Evolutionary conservation across 108 stramenopile species (phyloP).

Genomic region (Discostella pseudostelligera): DNA sequence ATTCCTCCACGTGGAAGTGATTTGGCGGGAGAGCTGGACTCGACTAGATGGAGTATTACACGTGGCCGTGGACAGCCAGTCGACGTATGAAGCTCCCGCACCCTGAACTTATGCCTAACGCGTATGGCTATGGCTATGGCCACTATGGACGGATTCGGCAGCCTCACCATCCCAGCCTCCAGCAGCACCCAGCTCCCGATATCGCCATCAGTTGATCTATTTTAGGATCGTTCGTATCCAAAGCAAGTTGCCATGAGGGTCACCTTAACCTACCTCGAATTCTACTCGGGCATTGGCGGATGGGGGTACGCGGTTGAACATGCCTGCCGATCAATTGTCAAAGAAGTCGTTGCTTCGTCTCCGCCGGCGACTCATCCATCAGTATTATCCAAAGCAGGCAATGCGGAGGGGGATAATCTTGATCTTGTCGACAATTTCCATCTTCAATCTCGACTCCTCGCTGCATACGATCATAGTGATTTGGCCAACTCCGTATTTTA

Average conservation of each 20-base stretch:
- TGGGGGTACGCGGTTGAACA: conserved; percentile 79
- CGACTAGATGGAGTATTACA: no score
- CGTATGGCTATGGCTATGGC: no score
- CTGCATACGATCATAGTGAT: conserved; percentile 81
- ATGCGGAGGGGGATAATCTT: no score
- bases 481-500: conserved; percentile 62
- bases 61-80: no score
- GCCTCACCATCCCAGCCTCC: no score
- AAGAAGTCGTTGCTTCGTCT: neutral
- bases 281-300: conserved; percentile 93
- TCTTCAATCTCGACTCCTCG: conserved; percentile 43
- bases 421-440: neutral
- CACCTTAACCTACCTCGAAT: conserved; percentile 74
- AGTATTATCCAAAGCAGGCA: no score
- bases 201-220: neutral
- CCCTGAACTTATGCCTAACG: no score
- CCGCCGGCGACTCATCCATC: no score
- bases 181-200: neutral
- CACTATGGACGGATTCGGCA: no score
- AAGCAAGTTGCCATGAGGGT: conserved; percentile 33
- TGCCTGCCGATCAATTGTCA: conserved; percentile 40
- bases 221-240: neutral
- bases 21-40: no score
- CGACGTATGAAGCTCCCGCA: no score
- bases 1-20: no score